phyloP scores from a whole-genome alignment of 306 rosid species.

The Myrica gale region DNA sequence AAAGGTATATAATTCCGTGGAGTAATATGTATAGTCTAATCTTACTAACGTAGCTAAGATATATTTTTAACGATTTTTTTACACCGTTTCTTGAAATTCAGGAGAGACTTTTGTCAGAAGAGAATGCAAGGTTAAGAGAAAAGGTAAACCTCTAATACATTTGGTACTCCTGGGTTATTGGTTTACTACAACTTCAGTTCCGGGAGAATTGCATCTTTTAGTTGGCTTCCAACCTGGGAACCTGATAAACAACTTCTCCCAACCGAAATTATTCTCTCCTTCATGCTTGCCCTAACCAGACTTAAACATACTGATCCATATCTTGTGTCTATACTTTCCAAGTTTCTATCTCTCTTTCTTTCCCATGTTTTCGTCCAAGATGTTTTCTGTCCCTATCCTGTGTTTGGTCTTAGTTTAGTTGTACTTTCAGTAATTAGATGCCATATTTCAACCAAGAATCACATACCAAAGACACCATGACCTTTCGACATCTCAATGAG shows the following conservation, averaged over 20 bases:
- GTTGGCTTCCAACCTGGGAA: not conserved
- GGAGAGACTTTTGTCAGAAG: slow-evolving; percentile 47
- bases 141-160: slow-evolving; percentile 35
- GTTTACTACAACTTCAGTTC: not conserved
- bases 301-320: not conserved
- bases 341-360: not conserved
- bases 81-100: slow-evolving; percentile 22
- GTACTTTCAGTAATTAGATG: not conserved
- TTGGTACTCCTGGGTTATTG: no score
- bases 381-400: not conserved
- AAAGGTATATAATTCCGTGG: slow-evolving; percentile 42
- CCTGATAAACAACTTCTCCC: not conserved
- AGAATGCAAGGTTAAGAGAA: slow-evolving; percentile 38
- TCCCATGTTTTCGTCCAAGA: not conserved
- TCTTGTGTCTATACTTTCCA: no score
- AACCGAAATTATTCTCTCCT: not conserved
- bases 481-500: no score
- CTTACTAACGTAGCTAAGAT: not conserved
- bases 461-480: not conserved
- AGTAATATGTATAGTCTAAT: not conserved
- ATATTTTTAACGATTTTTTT: not conserved
- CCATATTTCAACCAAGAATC: not conserved
- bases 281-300: not conserved
- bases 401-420: not conserved
- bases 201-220: not conserved